These are phyloP conservation scores for Vigna reflexopilosa DNA, from an alignment of 306 rosid species.

Conservation along the genomic window DNA sequence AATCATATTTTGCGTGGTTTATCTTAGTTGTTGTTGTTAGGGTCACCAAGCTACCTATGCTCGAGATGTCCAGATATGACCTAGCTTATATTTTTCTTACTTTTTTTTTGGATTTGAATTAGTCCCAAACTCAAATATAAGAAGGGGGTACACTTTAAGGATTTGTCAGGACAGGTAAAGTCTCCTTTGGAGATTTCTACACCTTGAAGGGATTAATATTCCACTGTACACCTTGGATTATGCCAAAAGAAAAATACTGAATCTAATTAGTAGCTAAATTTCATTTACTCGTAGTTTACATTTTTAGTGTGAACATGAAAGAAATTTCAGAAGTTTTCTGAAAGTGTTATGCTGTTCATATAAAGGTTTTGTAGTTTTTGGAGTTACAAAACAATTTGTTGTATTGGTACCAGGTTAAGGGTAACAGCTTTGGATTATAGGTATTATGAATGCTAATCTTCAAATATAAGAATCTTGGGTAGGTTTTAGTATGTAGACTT, in stretches of 20 bases:
- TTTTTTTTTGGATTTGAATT: too few relatives aligned
- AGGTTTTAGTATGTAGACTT: neutral
- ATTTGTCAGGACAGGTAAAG: neutral
- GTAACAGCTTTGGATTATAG: constrained; percentile 2
- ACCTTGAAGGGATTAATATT: neutral
- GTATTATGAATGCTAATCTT: neutral
- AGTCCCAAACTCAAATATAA: too few relatives aligned
- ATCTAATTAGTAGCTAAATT: neutral
- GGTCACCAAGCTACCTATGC: neutral
- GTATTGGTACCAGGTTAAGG: neutral
- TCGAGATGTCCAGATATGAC: too few relatives aligned
- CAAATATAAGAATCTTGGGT: neutral
- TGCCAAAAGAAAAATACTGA: neutral
- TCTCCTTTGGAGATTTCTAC: neutral
- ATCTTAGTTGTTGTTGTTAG: neutral
- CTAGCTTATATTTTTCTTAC: too few relatives aligned
- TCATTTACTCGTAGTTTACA: neutral
- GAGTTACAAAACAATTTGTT: neutral
- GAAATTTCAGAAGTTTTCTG: too few relatives aligned
- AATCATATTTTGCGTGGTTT: neutral
- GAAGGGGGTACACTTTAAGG: neutral
- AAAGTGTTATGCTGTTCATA: neutral
- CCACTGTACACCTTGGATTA: neutral
- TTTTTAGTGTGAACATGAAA: neutral
- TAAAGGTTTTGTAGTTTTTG: neutral